Base-by-base conservation (phyloP, 2,329 filamentous ascomycete genomes). In the Clarireedia monteithiana region DNA sequence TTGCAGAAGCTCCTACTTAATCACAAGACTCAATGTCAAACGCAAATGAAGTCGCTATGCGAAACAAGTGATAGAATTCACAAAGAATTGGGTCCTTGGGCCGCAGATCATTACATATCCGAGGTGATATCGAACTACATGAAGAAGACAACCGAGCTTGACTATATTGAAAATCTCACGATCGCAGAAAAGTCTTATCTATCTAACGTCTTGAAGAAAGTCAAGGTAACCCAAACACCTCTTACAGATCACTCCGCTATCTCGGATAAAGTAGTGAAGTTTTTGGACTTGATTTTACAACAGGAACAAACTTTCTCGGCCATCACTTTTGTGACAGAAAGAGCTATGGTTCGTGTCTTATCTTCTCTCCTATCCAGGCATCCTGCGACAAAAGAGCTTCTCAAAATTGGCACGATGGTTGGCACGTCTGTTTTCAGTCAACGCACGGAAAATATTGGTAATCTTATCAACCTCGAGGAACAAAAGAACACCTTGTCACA, bases 261-360 rank as follows among this genome's bases (percentile, higher is more conserved):
- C 0, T 83, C 85, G 0, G 65, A 77, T n/a, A 89, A 90, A 64
- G 73, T 81, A 2, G 63, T 67, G 17, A 68, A 71, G 5, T 72
- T 91, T 15, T 68, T 89, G 3, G 71, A 79, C 4, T 75, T 86
- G 15, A 60, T 80, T 1, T 64, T 66, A 1, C 67, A 71, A 12
- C 68, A 77, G 2, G 68, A 75, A 1, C 68, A 74, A 0, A 69
- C 75, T 0, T 76, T 79, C 4, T 60, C 61, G 7, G 75, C 84
- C 0, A 83, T 91, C 15, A 70, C 91, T 0, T 91, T 91, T 61
- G 86, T 81, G 24, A 74, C 79, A 56, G 81, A 88, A 64, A 73
- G 85, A 50, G 77, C 77, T 1, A 83, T 81, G 0, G 84, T 83
- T 0, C 75, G 75, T 6, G 77, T 88, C 4, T 71, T 91, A 30